Evolutionary conservation across 2,329 filamentous ascomycete species (phyloP).

Genomic region (Cordyceps javanica): DNA sequence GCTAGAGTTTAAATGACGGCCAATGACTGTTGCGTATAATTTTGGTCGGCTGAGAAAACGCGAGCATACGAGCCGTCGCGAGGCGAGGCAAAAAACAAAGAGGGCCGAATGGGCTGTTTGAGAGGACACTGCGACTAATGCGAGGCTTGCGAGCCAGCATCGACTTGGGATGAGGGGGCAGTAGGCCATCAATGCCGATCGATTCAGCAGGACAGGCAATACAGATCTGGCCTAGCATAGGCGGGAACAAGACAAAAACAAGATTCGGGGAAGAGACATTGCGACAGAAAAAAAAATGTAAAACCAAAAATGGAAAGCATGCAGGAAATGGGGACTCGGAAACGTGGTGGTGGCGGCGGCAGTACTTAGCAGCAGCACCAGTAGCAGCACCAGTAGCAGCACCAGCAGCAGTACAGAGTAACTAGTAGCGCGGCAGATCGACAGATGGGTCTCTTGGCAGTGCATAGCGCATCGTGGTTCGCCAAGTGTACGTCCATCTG

Average conservation of each 20-base stretch:
- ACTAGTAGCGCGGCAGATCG: background rate
- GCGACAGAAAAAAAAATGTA: background rate
- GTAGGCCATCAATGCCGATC: background rate
- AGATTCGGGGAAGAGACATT: background rate
- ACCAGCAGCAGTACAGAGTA: background rate
- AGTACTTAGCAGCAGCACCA: background rate
- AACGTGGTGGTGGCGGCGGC: background rate
- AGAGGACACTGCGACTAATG: background rate
- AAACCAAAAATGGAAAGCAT: background rate
- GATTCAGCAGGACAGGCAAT: background rate
- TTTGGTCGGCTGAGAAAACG: background rate
- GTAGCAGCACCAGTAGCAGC: background rate
- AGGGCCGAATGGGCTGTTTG: background rate
- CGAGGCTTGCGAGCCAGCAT: background rate
- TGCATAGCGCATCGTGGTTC: conserved; percentile 1
- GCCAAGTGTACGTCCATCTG: too few species aligned
- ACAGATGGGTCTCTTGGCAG: background rate
- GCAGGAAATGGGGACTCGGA: background rate
- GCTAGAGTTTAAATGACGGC: background rate
- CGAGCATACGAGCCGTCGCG: background rate
- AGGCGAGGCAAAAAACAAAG: background rate
- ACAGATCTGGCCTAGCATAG: background rate
- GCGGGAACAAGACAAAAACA: background rate
- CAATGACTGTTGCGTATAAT: background rate
- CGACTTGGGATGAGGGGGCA: background rate